These are phyloP conservation scores for Camelina hispida DNA, from an alignment of 345 rosid species.

Conservation along the genomic window DNA sequence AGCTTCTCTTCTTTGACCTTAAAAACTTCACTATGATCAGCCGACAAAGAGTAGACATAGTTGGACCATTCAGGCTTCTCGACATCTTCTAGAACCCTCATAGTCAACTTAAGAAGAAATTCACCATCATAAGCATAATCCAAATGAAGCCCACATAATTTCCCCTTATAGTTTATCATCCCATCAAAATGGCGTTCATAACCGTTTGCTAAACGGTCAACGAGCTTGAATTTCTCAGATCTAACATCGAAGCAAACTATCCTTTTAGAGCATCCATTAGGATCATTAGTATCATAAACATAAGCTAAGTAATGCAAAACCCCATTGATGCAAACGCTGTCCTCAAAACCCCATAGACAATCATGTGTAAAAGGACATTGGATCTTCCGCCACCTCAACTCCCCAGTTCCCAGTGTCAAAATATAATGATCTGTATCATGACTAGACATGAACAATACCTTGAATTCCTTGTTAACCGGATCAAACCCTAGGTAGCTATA, in stretches of 20 bases:
- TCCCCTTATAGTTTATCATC: no score
- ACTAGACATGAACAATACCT: not conserved
- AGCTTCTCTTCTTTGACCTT: no score
- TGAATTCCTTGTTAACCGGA: not conserved
- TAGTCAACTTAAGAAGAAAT: no score
- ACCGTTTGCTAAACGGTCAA: no score
- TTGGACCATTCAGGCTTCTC: no score
- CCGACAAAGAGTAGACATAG: no score
- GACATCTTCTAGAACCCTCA: no score
- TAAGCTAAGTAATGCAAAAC: not conserved
- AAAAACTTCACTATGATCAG: no score
- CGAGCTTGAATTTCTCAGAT: not conserved
- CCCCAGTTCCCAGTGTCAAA: not conserved
- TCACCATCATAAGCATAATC: no score
- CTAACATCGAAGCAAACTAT: not conserved
- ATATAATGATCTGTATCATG: not conserved
- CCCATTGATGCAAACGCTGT: not conserved
- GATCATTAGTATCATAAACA: not conserved
- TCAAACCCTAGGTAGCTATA: not conserved
- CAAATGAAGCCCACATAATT: no score
- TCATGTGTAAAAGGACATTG: not conserved
- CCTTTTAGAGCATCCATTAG: not conserved
- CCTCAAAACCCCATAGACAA: not conserved
- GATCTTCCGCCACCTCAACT: not conserved
- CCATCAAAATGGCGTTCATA: no score